phyloP scores from a whole-genome alignment of 305 asterid species.

The Plantago lanceolata region DNA sequence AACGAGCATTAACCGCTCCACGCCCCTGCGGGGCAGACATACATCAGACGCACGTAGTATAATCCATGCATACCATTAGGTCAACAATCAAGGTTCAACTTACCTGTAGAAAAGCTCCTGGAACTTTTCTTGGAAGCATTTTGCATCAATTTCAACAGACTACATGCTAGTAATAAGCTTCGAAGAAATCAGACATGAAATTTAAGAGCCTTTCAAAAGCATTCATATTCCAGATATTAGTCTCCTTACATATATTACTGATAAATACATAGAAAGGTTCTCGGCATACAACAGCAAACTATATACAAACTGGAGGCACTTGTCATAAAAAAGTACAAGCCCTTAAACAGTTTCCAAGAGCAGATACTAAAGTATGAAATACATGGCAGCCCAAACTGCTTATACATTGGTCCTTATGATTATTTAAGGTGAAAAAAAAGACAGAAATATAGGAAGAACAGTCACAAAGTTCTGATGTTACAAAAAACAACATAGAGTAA shows the following conservation, averaged over 20 bases:
- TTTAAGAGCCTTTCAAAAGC: neutral
- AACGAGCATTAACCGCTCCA: too few species aligned
- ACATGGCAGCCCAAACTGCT: conserved; percentile 50
- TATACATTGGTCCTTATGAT: conserved; percentile 37
- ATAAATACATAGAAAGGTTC: conserved; percentile 27
- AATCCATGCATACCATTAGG: too few species aligned
- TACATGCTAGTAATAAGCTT: neutral
- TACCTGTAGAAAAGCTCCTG: too few species aligned
- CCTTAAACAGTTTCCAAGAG: conserved; percentile 22
- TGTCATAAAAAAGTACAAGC: conserved; percentile 26
- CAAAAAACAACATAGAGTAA: conserved; percentile 20
- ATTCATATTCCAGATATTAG: neutral
- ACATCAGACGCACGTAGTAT: too few species aligned
- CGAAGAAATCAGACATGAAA: neutral
- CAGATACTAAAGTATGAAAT: conserved; percentile 19
- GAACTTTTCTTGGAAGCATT: too few species aligned
- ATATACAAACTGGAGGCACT: conserved; percentile 38
- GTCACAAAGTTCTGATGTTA: conserved; percentile 24
- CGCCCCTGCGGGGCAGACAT: too few species aligned
- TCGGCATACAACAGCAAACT: conserved; percentile 36
- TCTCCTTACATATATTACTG: conserved; percentile 4
- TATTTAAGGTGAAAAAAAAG: conserved; percentile 28
- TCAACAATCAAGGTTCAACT: too few species aligned
- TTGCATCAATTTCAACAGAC: neutral
- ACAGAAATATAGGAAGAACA: conserved; percentile 7